Conservation (phyloP, 2,329 filamentous ascomycete species). For the Phyllosticta citriasiana region DNA sequence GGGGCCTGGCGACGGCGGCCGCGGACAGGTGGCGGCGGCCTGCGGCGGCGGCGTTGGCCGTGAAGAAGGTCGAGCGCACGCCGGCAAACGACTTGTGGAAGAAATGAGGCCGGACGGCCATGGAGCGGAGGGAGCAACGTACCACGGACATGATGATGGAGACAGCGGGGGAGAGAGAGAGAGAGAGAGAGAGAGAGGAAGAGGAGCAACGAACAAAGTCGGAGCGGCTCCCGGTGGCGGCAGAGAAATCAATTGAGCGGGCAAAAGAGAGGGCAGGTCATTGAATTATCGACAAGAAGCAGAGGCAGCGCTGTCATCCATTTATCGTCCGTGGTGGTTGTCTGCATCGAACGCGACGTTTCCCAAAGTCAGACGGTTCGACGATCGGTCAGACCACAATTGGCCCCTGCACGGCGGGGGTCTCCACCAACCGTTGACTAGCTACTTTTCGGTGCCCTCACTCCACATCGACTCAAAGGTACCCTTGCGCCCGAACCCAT, state of each 20-base stretch:
- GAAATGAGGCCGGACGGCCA: constrained; percentile 2
- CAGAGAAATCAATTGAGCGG: not conserved
- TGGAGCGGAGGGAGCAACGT: constrained; percentile 1
- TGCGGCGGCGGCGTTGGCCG: not conserved
- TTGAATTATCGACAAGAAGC: not conserved
- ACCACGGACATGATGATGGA: constrained; percentile 11
- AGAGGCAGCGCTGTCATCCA: constrained; percentile 6
- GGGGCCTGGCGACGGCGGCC: not conserved
- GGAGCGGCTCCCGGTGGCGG: not conserved
- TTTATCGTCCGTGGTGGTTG: constrained; percentile 9
- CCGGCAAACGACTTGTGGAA: constrained; percentile 8
- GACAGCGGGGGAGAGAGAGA: not conserved
- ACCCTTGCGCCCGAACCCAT: constrained; percentile 61
- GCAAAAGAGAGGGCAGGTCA: not conserved
- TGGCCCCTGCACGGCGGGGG: not conserved
- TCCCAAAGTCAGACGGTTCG: constrained; percentile 6
- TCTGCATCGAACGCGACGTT: not conserved
- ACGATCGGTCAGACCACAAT: constrained; percentile 7
- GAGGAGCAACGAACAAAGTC: not conserved
- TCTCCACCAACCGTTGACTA: not conserved
- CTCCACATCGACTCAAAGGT: constrained; percentile 20
- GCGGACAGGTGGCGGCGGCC: constrained; percentile 1
- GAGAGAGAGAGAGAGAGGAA: not conserved
- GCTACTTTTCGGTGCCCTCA: not conserved
- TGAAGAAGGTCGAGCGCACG: constrained; percentile 8